These are phyloP conservation scores for Hysterium pulicare DNA, from an alignment of 2,329 filamentous ascomycete species.

Conservation along the genomic window DNA sequence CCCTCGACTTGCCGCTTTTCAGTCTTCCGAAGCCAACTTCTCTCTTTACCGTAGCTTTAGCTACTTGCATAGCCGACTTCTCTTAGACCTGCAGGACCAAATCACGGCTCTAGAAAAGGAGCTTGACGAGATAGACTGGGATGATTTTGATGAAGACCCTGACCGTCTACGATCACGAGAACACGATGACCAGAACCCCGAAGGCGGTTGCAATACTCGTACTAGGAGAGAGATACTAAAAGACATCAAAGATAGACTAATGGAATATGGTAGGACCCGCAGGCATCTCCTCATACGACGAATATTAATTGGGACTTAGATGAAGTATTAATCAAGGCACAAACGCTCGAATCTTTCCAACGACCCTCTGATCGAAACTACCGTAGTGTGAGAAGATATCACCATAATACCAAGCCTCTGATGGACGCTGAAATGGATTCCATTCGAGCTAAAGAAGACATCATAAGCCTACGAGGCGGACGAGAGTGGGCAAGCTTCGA, in stretches of 20 bases:
- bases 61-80: slow-evolving; percentile 38
- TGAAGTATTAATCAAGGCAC: slow-evolving; percentile 39
- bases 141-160: slow-evolving; percentile 23
- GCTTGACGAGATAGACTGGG: slow-evolving; percentile 33
- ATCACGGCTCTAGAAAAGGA: slow-evolving; percentile 36
- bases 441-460: slow-evolving; percentile 42
- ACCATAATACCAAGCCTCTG: slow-evolving; percentile 35
- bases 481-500: slow-evolving; percentile 43
- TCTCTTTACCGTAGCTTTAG: slow-evolving; percentile 39
- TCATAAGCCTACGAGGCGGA: slow-evolving; percentile 36
- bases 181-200: slow-evolving; percentile 18
- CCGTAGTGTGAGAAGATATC: slow-evolving; percentile 35
- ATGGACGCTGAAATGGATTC: slow-evolving; percentile 34
- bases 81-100: slow-evolving; percentile 38
- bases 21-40: slow-evolving; percentile 40
- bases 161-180: slow-evolving; percentile 24
- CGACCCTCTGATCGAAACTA: slow-evolving; percentile 40
- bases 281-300: too few relatives aligned
- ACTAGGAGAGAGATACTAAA: slow-evolving; percentile 25
- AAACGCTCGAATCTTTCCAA: slow-evolving; percentile 36
- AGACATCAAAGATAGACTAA: slow-evolving; percentile 30
- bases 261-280: slow-evolving; percentile 35
- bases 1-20: slow-evolving; percentile 37
- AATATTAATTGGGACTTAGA: too few relatives aligned
- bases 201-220: slow-evolving; percentile 9